Evolutionary conservation across 1,284 basidiomycete species (phyloP), one percentile per base, ranked within the genome.

Genomic region (Marasmius oreades): DNA sequence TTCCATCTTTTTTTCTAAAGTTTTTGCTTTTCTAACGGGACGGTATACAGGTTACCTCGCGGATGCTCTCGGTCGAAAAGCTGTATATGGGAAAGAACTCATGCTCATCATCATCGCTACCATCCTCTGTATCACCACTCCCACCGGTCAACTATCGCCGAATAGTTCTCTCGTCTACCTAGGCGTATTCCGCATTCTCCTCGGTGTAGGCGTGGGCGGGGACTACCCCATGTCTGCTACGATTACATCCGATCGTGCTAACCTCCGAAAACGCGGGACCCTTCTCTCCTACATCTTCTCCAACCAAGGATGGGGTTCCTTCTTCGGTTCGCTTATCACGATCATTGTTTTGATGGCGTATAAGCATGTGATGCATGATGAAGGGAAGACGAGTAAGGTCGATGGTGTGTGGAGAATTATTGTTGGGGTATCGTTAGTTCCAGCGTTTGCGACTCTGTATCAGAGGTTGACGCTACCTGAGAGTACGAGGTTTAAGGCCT

Each of bases 191-290:
- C 84, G 90, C 28, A 87, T 90, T 55, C 66, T 92, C 18, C 81
- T 90, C 47, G 88, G 88, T 0, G 72, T 90, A 18, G 88, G 88
- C 33, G 87, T 93, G 5, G 91, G 91, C 24, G 91, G 89, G 24
- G 91, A 93, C 70, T 92, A 92, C 67, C 90, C 90, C 12, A 87
- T 92, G 85, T 84, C 80, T 6, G 86, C 86, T 2, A 80, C 81
- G n/a, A 73, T 88, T 56, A 81, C 84, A 2, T 80, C 78, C n/a
- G 90, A 92, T 64, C 80, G 88, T 20, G 76, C 89, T 1, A 82
- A 82, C 59, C 68, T 90, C 22, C 77, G 81, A 44, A 88, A 88
- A 55, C 81, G 90, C 24, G 90, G 90, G 5, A 85, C 86, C 1
- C 77, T 92, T 70, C 78, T 92, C 36, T 75, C 83, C 10, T 90